phyloP scores from a whole-genome alignment of 2,329 filamentous ascomycete species.

The Cladosporium sp. region DNA sequence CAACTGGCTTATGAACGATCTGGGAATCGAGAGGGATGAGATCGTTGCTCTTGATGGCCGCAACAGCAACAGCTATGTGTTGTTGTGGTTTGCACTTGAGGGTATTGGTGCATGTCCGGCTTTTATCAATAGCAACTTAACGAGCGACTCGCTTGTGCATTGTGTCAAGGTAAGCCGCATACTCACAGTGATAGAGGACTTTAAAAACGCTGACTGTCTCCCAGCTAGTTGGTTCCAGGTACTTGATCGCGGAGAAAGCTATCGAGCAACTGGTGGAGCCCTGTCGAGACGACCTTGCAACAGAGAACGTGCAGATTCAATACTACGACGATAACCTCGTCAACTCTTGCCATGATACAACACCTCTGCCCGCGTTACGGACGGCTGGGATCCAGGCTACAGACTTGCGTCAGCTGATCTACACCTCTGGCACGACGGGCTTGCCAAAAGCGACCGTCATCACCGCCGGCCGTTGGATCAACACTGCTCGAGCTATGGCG shows the following conservation, averaged over 20 bases:
- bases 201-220: neutral
- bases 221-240: conserved; percentile 32
- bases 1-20: conserved; percentile 67
- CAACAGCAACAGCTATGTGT: conserved; percentile 39
- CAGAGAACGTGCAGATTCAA: conserved; percentile 27
- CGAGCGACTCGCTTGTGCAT: conserved; percentile 38
- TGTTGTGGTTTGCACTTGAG: conserved; percentile 61
- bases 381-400: conserved; percentile 23
- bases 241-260: conserved; percentile 31
- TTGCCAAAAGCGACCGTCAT: conserved; percentile 34
- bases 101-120: conserved; percentile 41
- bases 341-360: conserved; percentile 25
- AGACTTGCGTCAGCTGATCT: conserved; percentile 72
- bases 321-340: conserved; percentile 33
- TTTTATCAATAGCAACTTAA: conserved; percentile 40
- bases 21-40: conserved; percentile 41
- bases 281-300: conserved; percentile 27
- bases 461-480: conserved; percentile 28
- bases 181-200: neutral
- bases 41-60: conserved; percentile 39
- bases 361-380: conserved; percentile 30
- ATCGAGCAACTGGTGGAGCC: conserved; percentile 31
- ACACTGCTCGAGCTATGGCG: conserved; percentile 60
- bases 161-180: conserved; percentile 38
- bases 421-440: conserved; percentile 75